phyloP scores from a whole-genome alignment of 2,329 filamentous ascomycete genomes.

The Colletotrichum ledebouriae region DNA sequence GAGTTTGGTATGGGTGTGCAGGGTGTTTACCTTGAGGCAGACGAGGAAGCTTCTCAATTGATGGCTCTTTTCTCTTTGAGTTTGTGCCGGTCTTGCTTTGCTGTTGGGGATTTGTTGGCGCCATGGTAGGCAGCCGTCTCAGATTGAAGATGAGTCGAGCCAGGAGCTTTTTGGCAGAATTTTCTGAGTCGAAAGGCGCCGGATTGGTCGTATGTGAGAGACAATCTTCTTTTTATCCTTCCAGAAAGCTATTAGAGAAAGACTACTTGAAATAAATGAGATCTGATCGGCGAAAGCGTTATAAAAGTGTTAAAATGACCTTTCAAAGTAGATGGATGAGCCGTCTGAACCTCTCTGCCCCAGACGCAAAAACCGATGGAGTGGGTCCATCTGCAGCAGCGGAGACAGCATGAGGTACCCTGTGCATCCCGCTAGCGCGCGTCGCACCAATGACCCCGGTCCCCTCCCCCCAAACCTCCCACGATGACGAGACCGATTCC shows the following conservation, averaged over 20 bases:
- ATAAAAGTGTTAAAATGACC: no score
- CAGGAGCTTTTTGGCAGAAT: not conserved
- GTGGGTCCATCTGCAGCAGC: slow-evolving; percentile 1
- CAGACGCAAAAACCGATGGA: slow-evolving; percentile 21
- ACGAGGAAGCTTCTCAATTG: slow-evolving; percentile 30
- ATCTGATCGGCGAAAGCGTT: no score
- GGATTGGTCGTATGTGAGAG: fast-evolving
- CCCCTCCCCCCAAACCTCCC: slow-evolving; percentile 6
- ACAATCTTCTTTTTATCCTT: no score
- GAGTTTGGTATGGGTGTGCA: not conserved
- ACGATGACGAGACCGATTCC: slow-evolving; percentile 31
- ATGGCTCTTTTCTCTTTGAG: slow-evolving; percentile 1
- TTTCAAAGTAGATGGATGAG: not conserved
- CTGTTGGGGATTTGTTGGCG: slow-evolving; percentile 28
- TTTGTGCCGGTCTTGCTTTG: slow-evolving; percentile 10
- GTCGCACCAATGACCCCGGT: slow-evolving; percentile 1
- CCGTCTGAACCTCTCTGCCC: not conserved
- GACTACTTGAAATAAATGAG: no score
- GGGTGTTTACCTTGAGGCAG: slow-evolving; percentile 45
- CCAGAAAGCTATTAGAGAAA: no score
- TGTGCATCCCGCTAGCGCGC: slow-evolving; percentile 27
- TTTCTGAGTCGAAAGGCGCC: not conserved
- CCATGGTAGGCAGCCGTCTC: slow-evolving; percentile 40
- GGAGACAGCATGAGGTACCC: not conserved
- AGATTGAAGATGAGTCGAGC: slow-evolving; percentile 6